Percentiles rank a stretch among this genome's conserved stretches.
Conservation (phyloP, 1,284 basidiomycete genomes). For the Marasmius tenuissimus region DNA sequence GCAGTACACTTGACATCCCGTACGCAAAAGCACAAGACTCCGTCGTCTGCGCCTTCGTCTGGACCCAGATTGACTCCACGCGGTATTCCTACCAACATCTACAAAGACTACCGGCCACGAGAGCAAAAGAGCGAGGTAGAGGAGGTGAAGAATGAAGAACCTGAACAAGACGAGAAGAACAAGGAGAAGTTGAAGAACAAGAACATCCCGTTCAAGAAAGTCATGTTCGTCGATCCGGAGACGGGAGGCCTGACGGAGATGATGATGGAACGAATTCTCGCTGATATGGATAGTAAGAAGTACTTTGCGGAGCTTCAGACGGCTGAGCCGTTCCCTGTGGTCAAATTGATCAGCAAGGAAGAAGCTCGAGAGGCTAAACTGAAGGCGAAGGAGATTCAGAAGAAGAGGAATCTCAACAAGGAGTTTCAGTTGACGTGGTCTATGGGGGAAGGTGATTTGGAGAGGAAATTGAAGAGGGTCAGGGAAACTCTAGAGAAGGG, state of each 20-base stretch:
- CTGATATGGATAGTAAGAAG: constrained; percentile 34
- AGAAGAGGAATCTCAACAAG: constrained; percentile 48
- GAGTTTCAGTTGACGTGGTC: constrained; percentile 78
- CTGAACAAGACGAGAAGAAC: too few relatives aligned
- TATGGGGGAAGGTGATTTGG: constrained; percentile 57
- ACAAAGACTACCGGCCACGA: too few relatives aligned
- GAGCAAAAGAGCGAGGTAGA: too few relatives aligned
- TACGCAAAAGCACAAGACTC: too few relatives aligned
- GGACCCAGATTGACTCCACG: too few relatives aligned
- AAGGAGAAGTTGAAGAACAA: constrained; percentile 17
- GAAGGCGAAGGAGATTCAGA: constrained; percentile 33
- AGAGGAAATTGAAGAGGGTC: constrained; percentile 67
- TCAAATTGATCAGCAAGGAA: constrained; percentile 46
- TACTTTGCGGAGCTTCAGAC: constrained; percentile 54
- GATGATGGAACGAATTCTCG: constrained; percentile 38
- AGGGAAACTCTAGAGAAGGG: constrained; percentile 61
- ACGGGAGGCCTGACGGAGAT: constrained; percentile 42
- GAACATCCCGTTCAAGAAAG: constrained; percentile 37
- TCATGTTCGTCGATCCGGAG: constrained; percentile 50
- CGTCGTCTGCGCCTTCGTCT: too few relatives aligned
- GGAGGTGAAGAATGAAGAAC: too few relatives aligned
- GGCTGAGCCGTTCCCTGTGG: constrained; percentile 45
- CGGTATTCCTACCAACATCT: too few relatives aligned
- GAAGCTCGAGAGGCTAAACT: constrained; percentile 34
- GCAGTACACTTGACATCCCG: too few relatives aligned